These are phyloP conservation scores for Pyrenochaeta sp. DNA, from an alignment of 2,329 filamentous ascomycete species.

Conservation along the genomic window DNA sequence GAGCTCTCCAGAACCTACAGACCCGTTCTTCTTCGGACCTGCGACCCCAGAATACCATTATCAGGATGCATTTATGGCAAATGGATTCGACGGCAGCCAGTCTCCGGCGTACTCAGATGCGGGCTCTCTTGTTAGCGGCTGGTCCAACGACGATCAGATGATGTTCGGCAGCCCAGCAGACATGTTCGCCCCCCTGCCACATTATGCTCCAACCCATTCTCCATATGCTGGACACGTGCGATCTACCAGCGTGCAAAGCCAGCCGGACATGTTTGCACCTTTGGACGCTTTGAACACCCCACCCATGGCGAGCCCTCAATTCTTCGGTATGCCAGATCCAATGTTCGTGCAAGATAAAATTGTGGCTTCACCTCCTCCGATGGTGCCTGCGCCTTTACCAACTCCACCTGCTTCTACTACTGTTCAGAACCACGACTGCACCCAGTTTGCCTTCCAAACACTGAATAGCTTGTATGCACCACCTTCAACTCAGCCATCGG, in stretches of 20 bases:
- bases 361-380: conserved; percentile 33
- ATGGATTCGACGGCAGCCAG: conserved; percentile 40
- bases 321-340: conserved; percentile 34
- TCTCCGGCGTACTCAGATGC: conserved; percentile 46
- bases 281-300: conserved; percentile 36
- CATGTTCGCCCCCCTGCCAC: conserved; percentile 37
- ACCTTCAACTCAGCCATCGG: conserved; percentile 32
- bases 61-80: conserved; percentile 42
- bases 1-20: conserved; percentile 48
- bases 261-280: conserved; percentile 41
- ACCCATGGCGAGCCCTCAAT: conserved; percentile 34
- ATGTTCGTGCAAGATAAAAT: conserved; percentile 34
- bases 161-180: conserved; percentile 40
- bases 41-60: conserved; percentile 47
- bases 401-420: conserved; percentile 35
- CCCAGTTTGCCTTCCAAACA: conserved; percentile 46
- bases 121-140: conserved; percentile 36
- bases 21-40: conserved; percentile 46
- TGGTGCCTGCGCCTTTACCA: conserved; percentile 39
- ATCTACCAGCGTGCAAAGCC: conserved; percentile 41
- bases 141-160: conserved; percentile 45
- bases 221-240: conserved; percentile 36
- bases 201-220: conserved; percentile 31
- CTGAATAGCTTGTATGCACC: conserved; percentile 46
- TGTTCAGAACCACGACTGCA: conserved; percentile 45